A percentile compares a stretch with the other conserved stretches of the same genome.
Conservation (phyloP, 768 basidiomycete genomes). For the Termitomyces sp. region DNA sequence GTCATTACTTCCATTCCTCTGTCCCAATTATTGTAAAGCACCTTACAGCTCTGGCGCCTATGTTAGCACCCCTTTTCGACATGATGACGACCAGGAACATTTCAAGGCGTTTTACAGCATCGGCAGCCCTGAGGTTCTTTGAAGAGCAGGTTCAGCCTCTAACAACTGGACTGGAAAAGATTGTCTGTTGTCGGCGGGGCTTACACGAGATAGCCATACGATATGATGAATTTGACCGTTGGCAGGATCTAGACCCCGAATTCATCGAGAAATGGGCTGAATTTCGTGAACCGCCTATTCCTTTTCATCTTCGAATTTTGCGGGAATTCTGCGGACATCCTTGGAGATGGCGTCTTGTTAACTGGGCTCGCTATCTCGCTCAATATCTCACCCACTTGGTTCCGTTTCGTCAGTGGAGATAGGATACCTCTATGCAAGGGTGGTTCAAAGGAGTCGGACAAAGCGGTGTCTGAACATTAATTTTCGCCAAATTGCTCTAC, state of each 20-base stretch:
- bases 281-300: no score
- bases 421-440: no score
- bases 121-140: not conserved
- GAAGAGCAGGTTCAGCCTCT: not conserved
- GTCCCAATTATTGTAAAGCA: not conserved
- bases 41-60: not conserved
- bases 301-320: not conserved
- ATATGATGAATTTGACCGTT: not conserved
- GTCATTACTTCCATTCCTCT: not conserved
- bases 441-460: no score
- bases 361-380: not conserved
- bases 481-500: no score
- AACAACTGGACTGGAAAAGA: not conserved
- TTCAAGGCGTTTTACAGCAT: not conserved
- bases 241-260: not conserved
- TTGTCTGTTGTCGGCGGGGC: not conserved
- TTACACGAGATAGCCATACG: not conserved
- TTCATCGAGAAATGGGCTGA: not conserved
- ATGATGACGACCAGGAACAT: not conserved
- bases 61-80: not conserved
- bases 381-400: not conserved
- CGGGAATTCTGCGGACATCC: not conserved
- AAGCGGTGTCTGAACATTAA: no score
- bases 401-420: no score
- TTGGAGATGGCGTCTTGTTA: not conserved